phyloP scores from a whole-genome alignment of 768 basidiomycete genomes.

The Lyophyllum atratum region DNA sequence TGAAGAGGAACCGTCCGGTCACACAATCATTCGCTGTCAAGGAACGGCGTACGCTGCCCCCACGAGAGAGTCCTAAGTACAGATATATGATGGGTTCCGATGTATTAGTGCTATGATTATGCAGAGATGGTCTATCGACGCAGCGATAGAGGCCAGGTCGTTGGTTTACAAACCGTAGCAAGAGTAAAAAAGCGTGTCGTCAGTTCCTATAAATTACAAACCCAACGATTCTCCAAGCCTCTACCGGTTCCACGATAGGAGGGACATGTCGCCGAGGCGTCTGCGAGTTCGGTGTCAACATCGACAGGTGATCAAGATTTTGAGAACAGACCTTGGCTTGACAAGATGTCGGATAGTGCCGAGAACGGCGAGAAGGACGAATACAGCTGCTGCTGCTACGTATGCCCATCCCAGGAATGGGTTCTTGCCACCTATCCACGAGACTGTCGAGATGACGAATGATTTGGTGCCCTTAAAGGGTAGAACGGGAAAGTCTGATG shows the following conservation, averaged over 20 bases:
- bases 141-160: neutral
- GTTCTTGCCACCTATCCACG: slow-evolving; percentile 99
- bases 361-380: slow-evolving; percentile 82
- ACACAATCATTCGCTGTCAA: slow-evolving; percentile 55
- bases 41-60: slow-evolving; percentile 59
- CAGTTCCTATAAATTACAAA: slow-evolving; percentile 18
- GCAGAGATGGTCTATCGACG: neutral
- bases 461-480: slow-evolving; percentile 95
- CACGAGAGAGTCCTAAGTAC: neutral
- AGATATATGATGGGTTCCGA: neutral
- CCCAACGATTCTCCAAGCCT: neutral
- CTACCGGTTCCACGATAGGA: slow-evolving; percentile 83
- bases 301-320: neutral
- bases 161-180: neutral
- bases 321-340: slow-evolving; percentile 77
- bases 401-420: slow-evolving; percentile 99
- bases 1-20: slow-evolving; percentile 41
- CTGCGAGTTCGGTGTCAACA: slow-evolving; percentile 35
- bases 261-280: slow-evolving; percentile 84
- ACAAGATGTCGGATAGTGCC: slow-evolving; percentile 92
- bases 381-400: slow-evolving; percentile 84
- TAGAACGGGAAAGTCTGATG: slow-evolving; percentile 88
- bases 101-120: slow-evolving; percentile 3
- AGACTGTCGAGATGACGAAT: slow-evolving; percentile 94
- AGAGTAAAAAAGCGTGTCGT: neutral